Evolutionary conservation across 106 monocot genomes (phyloP), one percentile per base, ranked within the genome.

Genomic region (Allium cepa): DNA sequence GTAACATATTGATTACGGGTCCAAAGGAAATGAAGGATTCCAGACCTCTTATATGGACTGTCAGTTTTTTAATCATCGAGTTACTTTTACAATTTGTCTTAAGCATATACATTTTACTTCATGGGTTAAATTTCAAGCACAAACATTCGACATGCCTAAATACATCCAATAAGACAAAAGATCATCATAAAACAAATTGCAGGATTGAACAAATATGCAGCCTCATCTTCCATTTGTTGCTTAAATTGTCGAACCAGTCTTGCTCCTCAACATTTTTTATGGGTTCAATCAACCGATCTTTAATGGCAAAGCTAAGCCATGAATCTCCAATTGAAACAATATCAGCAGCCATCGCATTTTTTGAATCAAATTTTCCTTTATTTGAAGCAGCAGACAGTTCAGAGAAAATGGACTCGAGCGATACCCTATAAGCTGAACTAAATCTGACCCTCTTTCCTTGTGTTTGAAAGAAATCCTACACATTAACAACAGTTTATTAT

Each of bases 261-360:
- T 93, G 84, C 17, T 77, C 87, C 73, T 92, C 79, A 59, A 53
- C 75, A 59, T 81, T 57, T 60, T 78, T 68, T 69, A 99, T 77
- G 55, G 92, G 90, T 50, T 92, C 97, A 51, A 99, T 79, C 62
- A 99, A 81, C 69, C 84, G 78, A 49, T 64, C 80, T 48, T 50
- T 59, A 69, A 99, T 79, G 2, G 92, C 97, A 76, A 47, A 66
- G 65, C 75, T 74, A 12, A 99, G 78, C 97, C 97, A 99, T 12
- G 97, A 90, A 72, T 92, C 97, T 51, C 92, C 97, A 66, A 99
- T 58, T 17, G 97, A 84, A 46, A 99, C 84, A 72, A 87, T 46
- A 83, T 99, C 97, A 73, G 97, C 89, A 52, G 90, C 72, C 97
- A 93, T 99, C 26, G 81, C 77, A 59, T 90, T 92, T 61, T 99